A percentile compares a stretch with the other conserved stretches of the same genome.
phyloP scores from a whole-genome alignment of 1,284 basidiomycete genomes.

The Malassezia brasiliensis region DNA sequence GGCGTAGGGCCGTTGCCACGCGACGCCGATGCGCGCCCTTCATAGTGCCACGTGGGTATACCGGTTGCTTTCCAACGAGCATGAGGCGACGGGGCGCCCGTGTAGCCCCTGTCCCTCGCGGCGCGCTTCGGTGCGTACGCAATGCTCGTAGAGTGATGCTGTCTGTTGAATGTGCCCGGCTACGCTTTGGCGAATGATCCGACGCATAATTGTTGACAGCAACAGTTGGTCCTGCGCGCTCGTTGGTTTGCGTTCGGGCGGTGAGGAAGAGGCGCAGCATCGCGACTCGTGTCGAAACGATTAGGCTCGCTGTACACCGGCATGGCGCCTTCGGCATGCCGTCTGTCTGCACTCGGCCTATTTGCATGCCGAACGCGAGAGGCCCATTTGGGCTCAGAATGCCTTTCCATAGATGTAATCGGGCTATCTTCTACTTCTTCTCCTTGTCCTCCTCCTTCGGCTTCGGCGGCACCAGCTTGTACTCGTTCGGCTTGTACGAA shows the following conservation, averaged over 20 bases:
- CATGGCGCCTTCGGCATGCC: too few species aligned
- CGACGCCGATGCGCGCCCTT: slow-evolving; percentile 18
- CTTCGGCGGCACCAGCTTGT: slow-evolving; percentile 50
- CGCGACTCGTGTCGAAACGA: too few species aligned
- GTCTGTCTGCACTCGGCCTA: too few species aligned
- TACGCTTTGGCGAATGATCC: slow-evolving; percentile 9
- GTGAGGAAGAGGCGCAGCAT: too few species aligned
- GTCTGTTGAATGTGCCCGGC: slow-evolving; percentile 17
- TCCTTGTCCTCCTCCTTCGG: slow-evolving; percentile 46
- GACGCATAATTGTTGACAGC: slow-evolving; percentile 14
- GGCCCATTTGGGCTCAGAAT: too few species aligned
- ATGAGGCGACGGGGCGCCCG: slow-evolving; percentile 18
- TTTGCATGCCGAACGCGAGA: too few species aligned
- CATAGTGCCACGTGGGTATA: slow-evolving; percentile 8
- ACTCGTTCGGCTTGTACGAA: slow-evolving; percentile 55
- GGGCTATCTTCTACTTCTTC: slow-evolving; percentile 27
- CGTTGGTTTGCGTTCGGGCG: too few species aligned
- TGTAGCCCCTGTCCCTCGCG: slow-evolving; percentile 16
- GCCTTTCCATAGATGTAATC: too few species aligned
- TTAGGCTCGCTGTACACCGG: too few species aligned
- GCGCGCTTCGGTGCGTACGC: not conserved
- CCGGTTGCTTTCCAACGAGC: not conserved
- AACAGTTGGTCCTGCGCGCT: not conserved
- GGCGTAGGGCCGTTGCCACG: slow-evolving; percentile 37
- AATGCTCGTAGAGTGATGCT: slow-evolving; percentile 14